Conservation (phyloP, 805 yeast genomes). For the Wickerhamomyces strasburgensis region DNA sequence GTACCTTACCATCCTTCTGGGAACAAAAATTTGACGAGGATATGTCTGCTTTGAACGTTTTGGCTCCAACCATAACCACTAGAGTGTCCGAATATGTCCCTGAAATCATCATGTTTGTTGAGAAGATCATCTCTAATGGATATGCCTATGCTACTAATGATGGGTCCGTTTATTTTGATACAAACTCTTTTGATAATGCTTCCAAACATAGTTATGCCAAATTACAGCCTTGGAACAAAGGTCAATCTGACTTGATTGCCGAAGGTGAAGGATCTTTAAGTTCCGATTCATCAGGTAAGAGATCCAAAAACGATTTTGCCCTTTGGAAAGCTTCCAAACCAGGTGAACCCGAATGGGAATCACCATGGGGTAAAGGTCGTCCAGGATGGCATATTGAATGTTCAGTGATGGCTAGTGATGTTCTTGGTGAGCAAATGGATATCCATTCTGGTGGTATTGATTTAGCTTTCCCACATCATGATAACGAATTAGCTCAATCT, state of each 20-base stretch:
- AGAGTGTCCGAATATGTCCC: conserved; percentile 95
- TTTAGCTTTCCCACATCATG: conserved; percentile 98
- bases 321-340: conserved; percentile 95
- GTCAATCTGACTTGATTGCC: conserved; percentile 74
- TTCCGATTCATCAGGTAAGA: conserved; percentile 51
- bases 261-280: conserved; percentile 94
- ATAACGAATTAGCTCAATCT: conserved; percentile 94
- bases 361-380: conserved; percentile 96
- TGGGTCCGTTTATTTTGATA: conserved; percentile 96
- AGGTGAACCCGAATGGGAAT: conserved; percentile 94
- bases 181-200: conserved; percentile 67
- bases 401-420: conserved; percentile 95
- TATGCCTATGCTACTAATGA: conserved; percentile 79
- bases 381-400: conserved; percentile 99
- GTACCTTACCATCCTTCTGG: conserved; percentile 82
- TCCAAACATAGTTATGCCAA: conserved; percentile 85
- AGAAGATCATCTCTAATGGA: conserved; percentile 69
- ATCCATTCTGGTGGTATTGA: conserved; percentile 97
- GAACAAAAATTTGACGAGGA: conserved; percentile 80
- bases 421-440: conserved; percentile 79
- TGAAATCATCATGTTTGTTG: conserved; percentile 78
- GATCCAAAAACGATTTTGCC: conserved; percentile 82
- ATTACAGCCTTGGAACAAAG: conserved; percentile 97
- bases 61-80: conserved; percentile 81
- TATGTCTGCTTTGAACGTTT: conserved; percentile 79